Evolutionary conservation across 2,329 filamentous ascomycete genomes (phyloP).

Genomic region (Xylariaceae sp.): DNA sequence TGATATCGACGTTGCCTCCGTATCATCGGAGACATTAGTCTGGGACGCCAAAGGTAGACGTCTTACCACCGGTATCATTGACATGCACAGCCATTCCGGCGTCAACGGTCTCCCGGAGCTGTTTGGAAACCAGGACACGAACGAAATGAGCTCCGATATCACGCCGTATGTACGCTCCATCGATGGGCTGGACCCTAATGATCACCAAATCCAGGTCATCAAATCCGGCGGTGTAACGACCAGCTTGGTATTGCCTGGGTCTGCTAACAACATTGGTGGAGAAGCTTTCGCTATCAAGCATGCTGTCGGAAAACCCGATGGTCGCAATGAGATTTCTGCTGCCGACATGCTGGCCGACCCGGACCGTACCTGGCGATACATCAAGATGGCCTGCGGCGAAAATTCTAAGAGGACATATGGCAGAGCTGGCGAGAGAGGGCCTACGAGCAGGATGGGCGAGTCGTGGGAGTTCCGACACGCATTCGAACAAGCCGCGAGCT

Average conservation of each 20-base stretch:
- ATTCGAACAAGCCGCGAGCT: conserved; percentile 56
- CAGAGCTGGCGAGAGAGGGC: conserved; percentile 48
- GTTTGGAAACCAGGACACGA: conserved; percentile 53
- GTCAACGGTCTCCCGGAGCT: conserved; percentile 55
- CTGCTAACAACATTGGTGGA: conserved; percentile 69
- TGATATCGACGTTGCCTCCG: conserved; percentile 27
- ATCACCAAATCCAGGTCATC: conserved; percentile 63
- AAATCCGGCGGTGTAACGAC: conserved; percentile 71
- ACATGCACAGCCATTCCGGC: conserved; percentile 67
- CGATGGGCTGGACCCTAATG: conserved; percentile 59
- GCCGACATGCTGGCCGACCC: conserved; percentile 63
- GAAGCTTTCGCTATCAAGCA: conserved; percentile 68
- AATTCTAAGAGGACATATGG: conserved; percentile 63
- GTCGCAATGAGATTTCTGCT: conserved; percentile 59
- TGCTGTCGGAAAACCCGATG: conserved; percentile 56
- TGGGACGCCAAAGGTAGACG: conserved; percentile 58
- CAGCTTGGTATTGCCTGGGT: conserved; percentile 62
- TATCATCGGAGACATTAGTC: conserved; percentile 47
- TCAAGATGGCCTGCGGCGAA: conserved; percentile 75
- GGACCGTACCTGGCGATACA: conserved; percentile 62
- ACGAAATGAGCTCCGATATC: conserved; percentile 60
- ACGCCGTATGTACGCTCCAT: conserved; percentile 66
- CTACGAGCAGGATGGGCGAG: conserved; percentile 61
- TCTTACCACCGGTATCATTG: conserved; percentile 63
- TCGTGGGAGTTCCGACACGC: conserved; percentile 66